phyloP scores from a whole-genome alignment of 2,329 filamentous ascomycete genomes.

The Ascochyta lentis region DNA sequence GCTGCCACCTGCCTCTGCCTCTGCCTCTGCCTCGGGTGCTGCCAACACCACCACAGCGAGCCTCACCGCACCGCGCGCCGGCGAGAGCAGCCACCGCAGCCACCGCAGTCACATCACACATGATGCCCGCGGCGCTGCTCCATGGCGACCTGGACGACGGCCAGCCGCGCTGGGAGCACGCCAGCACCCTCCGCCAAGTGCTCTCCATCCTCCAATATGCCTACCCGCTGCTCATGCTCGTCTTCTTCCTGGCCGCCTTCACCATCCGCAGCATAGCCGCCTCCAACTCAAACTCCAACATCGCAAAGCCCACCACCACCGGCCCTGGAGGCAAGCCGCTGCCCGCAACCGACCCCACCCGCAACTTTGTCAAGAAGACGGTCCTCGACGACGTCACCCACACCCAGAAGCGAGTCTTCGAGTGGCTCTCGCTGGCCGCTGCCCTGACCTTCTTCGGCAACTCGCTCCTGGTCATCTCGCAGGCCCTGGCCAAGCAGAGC shows the following conservation, averaged over 20 bases:
- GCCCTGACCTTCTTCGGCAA: conserved; percentile 79
- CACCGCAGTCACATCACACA: neutral
- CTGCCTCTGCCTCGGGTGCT: too few species aligned
- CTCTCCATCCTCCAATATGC: conserved; percentile 58
- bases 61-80: conserved; percentile 14
- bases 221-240: conserved; percentile 69
- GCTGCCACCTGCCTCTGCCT: too few species aligned
- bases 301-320: conserved; percentile 58
- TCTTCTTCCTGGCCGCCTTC: conserved; percentile 70
- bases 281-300: conserved; percentile 53
- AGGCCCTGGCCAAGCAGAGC: conserved; percentile 71
- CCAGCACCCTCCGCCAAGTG: conserved; percentile 24
- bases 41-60: conserved; percentile 7
- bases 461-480: conserved; percentile 73
- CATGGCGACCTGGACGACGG: conserved; percentile 21
- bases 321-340: conserved; percentile 92
- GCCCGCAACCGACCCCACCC: conserved; percentile 65
- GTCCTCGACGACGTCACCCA: conserved; percentile 65
- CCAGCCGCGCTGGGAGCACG: conserved; percentile 26
- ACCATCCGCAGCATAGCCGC: conserved; percentile 66
- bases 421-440: conserved; percentile 73
- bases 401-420: conserved; percentile 74
- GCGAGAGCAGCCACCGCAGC: conserved; percentile 13
- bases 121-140: conserved; percentile 29
- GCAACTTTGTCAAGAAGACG: conserved; percentile 54